phyloP scores from a whole-genome alignment of 2,329 filamentous ascomycete genomes.

The Aureobasidium sp. region DNA sequence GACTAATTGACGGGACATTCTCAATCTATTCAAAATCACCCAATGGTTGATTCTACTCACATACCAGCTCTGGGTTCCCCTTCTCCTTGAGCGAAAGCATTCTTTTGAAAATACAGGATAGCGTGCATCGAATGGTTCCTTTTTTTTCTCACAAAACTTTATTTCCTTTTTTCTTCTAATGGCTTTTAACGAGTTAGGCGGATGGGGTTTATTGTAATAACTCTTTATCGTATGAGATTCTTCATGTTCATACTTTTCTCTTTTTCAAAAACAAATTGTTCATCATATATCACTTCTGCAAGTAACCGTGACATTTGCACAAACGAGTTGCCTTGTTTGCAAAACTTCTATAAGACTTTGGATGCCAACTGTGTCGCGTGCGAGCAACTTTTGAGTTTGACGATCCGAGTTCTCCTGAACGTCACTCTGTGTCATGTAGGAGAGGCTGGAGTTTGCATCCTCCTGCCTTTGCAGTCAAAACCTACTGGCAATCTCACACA shows the following conservation, averaged over 20 bases:
- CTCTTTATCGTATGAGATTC: conserved; percentile 11
- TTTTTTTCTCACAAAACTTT: conserved; percentile 8
- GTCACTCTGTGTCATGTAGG: background rate
- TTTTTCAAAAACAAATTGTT: background rate
- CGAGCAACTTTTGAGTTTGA: background rate
- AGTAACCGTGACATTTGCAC: background rate
- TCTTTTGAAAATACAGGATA: conserved; percentile 16
- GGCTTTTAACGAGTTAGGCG: conserved; percentile 15
- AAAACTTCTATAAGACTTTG: too few species aligned
- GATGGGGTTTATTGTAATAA: conserved; percentile 16
- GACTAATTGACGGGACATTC: conserved; percentile 30
- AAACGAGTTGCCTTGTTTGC: too few species aligned
- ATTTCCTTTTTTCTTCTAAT: conserved; percentile 15
- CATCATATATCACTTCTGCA: background rate
- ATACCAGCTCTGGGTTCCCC: conserved; percentile 1
- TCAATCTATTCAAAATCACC: conserved; percentile 11
- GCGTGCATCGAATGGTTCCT: conserved; percentile 15
- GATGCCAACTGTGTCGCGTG: too few species aligned
- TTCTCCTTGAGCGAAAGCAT: conserved; percentile 5
- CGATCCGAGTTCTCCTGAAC: background rate
- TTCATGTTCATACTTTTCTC: conserved; percentile 12
- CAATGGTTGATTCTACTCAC: conserved; percentile 4
- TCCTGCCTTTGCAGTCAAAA: too few species aligned
- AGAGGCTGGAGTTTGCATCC: background rate
- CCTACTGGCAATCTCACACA: background rate